Percentiles rank a stretch among this genome's conserved stretches.
Evolutionary conservation across 352 stramenopile genomes (phyloP).

Genomic region (Phytophthora brassicae): DNA sequence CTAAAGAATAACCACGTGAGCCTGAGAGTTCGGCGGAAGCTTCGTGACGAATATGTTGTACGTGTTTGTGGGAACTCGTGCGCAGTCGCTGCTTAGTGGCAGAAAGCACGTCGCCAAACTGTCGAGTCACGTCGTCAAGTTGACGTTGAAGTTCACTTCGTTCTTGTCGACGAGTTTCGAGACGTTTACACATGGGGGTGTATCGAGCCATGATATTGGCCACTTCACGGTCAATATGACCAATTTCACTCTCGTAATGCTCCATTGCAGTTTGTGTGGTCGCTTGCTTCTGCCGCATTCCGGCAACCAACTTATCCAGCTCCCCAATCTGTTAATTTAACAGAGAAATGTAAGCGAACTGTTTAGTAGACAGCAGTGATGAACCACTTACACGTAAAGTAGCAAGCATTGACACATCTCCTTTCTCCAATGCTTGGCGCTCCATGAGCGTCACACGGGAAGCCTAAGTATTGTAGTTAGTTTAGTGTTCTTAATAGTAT

Average conservation of each 20-base stretch:
- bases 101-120: slow-evolving; percentile 70
- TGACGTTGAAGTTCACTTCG: slow-evolving; percentile 48
- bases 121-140: slow-evolving; percentile 42
- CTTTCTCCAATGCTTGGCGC: slow-evolving; percentile 66
- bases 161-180: slow-evolving; percentile 57
- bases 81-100: slow-evolving; percentile 62
- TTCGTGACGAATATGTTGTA: slow-evolving; percentile 65
- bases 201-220: slow-evolving; percentile 68
- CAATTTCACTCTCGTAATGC: slow-evolving; percentile 61
- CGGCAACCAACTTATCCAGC: slow-evolving; percentile 71
- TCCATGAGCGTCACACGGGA: slow-evolving; percentile 69
- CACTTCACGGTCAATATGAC: slow-evolving; percentile 63
- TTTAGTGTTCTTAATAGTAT: not conserved
- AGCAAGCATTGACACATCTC: slow-evolving; percentile 74
- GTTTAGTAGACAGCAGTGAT: not conserved
- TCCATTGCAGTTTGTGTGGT: slow-evolving; percentile 51
- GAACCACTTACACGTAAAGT: slow-evolving; percentile 51
- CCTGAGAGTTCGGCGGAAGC: slow-evolving; percentile 48
- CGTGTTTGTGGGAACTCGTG: slow-evolving; percentile 52
- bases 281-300: slow-evolving; percentile 65
- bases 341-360: not conserved
- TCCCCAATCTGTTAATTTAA: slow-evolving; percentile 53
- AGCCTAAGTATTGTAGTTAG: slow-evolving; percentile 27
- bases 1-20: slow-evolving; percentile 55
- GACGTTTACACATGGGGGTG: slow-evolving; percentile 55